Evolutionary conservation across 441 rosid species (phyloP).

Genomic region (Pelargonium fulgidum): DNA sequence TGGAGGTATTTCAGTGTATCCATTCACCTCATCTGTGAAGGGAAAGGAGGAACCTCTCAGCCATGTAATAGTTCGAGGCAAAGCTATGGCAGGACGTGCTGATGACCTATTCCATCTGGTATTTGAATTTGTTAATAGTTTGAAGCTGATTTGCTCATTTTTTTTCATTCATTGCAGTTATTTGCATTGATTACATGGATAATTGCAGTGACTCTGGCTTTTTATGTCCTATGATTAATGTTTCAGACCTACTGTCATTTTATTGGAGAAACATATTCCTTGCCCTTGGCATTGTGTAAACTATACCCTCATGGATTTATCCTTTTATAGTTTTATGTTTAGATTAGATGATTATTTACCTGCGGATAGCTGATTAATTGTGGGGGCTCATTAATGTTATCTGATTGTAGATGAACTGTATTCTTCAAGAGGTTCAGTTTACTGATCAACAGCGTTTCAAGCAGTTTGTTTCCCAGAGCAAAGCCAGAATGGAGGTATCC

Average conservation of each 20-base stretch:
- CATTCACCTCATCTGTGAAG: slow-evolving; percentile 68
- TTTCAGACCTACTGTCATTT: not conserved
- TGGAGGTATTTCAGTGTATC: slow-evolving; percentile 92
- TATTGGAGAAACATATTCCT: not conserved
- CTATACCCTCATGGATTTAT: not conserved
- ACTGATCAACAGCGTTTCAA: slow-evolving; percentile 93
- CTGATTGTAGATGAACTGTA: slow-evolving; percentile 49
- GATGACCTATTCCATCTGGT: slow-evolving; percentile 90
- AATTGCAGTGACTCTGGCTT: not conserved
- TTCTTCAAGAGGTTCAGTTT: slow-evolving; percentile 89
- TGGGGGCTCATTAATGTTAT: slow-evolving; percentile 14
- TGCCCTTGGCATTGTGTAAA: slow-evolving; percentile 1
- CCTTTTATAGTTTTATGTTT: not conserved
- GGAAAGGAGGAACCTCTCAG: slow-evolving; percentile 75
- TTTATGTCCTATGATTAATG: not conserved
- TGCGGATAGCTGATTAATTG: slow-evolving; percentile 6
- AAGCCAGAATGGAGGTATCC: slow-evolving; percentile 87
- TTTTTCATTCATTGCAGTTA: not conserved
- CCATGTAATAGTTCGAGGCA: slow-evolving; percentile 82
- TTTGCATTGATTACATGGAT: slow-evolving; percentile 1
- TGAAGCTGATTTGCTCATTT: not conserved
- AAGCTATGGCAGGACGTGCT: slow-evolving; percentile 85
- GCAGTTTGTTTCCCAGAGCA: slow-evolving; percentile 92
- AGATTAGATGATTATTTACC: not conserved
- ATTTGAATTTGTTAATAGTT: slow-evolving; percentile 12